Percentiles rank a stretch among this genome's conserved stretches.
Conservation (phyloP, 768 basidiomycete species). For the Termitomyces sp. region DNA sequence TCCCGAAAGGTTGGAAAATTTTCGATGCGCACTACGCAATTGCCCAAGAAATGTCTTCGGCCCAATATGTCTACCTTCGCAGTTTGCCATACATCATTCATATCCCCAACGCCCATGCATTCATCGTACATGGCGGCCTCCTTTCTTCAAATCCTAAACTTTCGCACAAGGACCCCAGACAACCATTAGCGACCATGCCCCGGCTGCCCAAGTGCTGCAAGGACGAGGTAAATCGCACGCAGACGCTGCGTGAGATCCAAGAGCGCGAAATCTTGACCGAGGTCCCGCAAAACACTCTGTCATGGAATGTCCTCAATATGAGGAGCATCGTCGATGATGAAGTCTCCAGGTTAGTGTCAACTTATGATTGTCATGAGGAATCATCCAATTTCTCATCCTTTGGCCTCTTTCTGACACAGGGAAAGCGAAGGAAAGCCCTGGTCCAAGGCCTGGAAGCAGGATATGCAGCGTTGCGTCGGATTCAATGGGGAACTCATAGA, state of each 20-base stretch:
- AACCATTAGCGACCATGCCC: slow-evolving; percentile 73
- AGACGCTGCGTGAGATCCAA: slow-evolving; percentile 54
- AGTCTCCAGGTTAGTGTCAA: slow-evolving; percentile 37
- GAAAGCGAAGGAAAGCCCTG: slow-evolving; percentile 61
- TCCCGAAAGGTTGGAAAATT: slow-evolving; percentile 72
- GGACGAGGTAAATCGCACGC: slow-evolving; percentile 17
- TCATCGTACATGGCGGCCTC: slow-evolving; percentile 82
- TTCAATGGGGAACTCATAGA: slow-evolving; percentile 25
- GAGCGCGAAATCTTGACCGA: slow-evolving; percentile 65
- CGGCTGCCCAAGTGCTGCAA: slow-evolving; percentile 18
- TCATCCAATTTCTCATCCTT: neutral
- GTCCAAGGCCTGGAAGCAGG: slow-evolving; percentile 69
- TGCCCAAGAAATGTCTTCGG: slow-evolving; percentile 61
- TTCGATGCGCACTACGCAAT: slow-evolving; percentile 75
- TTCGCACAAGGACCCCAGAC: slow-evolving; percentile 44
- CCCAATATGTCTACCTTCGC: slow-evolving; percentile 69
- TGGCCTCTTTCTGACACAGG: slow-evolving; percentile 8
- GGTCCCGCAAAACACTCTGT: slow-evolving; percentile 73
- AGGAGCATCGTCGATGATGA: slow-evolving; percentile 47
- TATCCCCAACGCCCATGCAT: slow-evolving; percentile 69
- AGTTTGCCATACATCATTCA: slow-evolving; percentile 74
- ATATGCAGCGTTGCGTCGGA: slow-evolving; percentile 58
- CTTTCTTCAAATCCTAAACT: slow-evolving; percentile 67
- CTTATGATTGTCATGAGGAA: neutral
- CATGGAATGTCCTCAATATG: slow-evolving; percentile 77